Percentiles rank a stretch among this genome's conserved stretches.
Evolutionary conservation across 768 basidiomycete species (phyloP).

Genomic region (Austroboletus festivus): DNA sequence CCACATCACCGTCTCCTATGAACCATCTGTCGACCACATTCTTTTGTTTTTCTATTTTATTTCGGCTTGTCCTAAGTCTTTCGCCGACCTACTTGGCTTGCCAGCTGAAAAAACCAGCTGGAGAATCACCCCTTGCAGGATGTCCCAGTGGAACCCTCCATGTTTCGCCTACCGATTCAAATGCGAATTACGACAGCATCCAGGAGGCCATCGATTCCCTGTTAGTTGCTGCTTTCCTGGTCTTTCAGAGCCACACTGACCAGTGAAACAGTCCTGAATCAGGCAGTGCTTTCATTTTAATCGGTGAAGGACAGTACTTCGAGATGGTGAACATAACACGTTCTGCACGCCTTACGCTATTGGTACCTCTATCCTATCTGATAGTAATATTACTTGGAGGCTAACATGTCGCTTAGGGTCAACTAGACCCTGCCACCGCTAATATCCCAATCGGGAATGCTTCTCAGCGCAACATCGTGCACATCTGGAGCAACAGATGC

Average conservation of each 20-base stretch:
- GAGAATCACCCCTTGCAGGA: constrained; percentile 43
- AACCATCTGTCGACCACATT: constrained; percentile 1
- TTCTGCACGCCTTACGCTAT: constrained; percentile 49
- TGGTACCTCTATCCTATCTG: constrained; percentile 36
- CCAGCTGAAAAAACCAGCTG: constrained; percentile 46
- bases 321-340: constrained; percentile 59
- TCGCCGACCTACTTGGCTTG: constrained; percentile 49
- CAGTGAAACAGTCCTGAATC: constrained; percentile 38
- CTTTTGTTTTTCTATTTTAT: constrained; percentile 2
- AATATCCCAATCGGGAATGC: constrained; percentile 42
- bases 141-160: constrained; percentile 60
- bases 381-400: background rate
- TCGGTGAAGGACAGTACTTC: constrained; percentile 57
- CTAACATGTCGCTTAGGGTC: constrained; percentile 38
- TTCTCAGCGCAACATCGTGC: constrained; percentile 47
- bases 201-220: constrained; percentile 57
- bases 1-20: constrained; percentile 6
- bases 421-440: constrained; percentile 40
- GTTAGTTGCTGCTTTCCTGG: constrained; percentile 32
- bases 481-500: constrained; percentile 49
- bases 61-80: constrained; percentile 26
- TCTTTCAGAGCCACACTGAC: background rate
- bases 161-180: constrained; percentile 48
- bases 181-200: constrained; percentile 45
- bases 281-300: constrained; percentile 45